Conservation (phyloP, 169 alveolate genomes). For the Neospora caninum region DNA sequence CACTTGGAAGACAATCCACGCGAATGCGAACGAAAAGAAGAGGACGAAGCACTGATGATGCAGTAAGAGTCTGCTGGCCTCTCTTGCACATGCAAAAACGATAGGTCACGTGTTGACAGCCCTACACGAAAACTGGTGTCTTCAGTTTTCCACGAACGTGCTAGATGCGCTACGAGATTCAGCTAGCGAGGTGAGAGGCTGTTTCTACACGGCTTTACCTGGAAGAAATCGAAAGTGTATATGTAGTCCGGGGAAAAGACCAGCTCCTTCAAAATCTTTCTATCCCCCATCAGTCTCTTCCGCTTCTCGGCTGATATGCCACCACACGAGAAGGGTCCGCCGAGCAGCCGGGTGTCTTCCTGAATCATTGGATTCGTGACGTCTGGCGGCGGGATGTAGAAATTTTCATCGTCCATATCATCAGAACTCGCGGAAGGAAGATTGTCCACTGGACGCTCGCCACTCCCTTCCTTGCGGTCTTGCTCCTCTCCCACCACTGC, state of each 20-base stretch:
- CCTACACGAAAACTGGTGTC: too few species aligned
- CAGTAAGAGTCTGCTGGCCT: too few species aligned
- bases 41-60: too few species aligned
- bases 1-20: too few species aligned
- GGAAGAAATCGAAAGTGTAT: conserved; percentile 20
- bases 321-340: conserved; percentile 20
- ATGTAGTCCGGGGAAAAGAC: not conserved
- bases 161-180: not conserved
- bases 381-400: conserved; percentile 32
- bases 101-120: too few species aligned
- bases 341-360: conserved; percentile 46
- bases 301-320: not conserved
- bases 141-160: too few species aligned
- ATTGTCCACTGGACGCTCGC: not conserved
- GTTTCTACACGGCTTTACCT: not conserved
- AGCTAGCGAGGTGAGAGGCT: not conserved
- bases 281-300: conserved; percentile 3
- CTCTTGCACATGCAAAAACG: too few species aligned
- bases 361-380: not conserved
- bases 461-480: not conserved
- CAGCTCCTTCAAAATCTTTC: not conserved
- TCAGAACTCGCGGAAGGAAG: not conserved
- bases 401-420: not conserved
- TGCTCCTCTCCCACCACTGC: not conserved
- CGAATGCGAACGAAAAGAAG: too few species aligned